Conservation (phyloP, 768 basidiomycete genomes). For the Auriscalpium microsporum region DNA sequence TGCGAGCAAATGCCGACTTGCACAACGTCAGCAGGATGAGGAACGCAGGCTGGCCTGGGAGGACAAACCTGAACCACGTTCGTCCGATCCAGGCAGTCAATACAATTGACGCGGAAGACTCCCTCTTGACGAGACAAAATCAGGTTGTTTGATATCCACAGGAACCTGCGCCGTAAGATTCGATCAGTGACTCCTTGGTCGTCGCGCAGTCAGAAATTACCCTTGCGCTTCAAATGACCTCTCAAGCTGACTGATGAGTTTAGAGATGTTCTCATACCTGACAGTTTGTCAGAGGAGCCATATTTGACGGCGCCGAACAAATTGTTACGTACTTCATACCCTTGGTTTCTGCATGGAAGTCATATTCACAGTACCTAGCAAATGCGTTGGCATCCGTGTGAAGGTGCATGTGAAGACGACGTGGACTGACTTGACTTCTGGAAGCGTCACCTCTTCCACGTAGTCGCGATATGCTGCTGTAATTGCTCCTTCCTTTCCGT, state of each 20-base stretch:
- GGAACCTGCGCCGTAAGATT: constrained; percentile 40
- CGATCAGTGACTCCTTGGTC: not conserved
- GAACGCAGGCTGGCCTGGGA: not conserved
- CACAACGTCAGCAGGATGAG: constrained; percentile 6
- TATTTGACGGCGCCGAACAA: not conserved
- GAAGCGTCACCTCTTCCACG: constrained; percentile 44
- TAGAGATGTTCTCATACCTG: constrained; percentile 86
- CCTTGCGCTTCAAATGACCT: constrained; percentile 75
- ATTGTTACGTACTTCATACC: constrained; percentile 74
- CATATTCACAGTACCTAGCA: constrained; percentile 70
- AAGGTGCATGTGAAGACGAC: not conserved
- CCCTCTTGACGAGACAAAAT: constrained; percentile 78
- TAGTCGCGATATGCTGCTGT: constrained; percentile 72
- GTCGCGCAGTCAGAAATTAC: constrained; percentile 25
- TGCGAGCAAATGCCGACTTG: constrained; percentile 86
- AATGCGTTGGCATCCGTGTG: not conserved
- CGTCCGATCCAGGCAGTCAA: constrained; percentile 91
- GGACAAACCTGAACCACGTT: constrained; percentile 76
- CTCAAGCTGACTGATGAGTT: constrained; percentile 62
- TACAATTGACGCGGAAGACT: constrained; percentile 87
- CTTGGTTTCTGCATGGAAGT: constrained; percentile 88
- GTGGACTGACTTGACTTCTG: constrained; percentile 46
- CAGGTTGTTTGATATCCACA: constrained; percentile 68
- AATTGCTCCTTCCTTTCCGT: constrained; percentile 79
- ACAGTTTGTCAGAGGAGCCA: constrained; percentile 5